Percentiles rank a stretch among this genome's conserved stretches.
phyloP scores from a whole-genome alignment of 2,329 filamentous ascomycete species.

The Fusarium haematococcum region DNA sequence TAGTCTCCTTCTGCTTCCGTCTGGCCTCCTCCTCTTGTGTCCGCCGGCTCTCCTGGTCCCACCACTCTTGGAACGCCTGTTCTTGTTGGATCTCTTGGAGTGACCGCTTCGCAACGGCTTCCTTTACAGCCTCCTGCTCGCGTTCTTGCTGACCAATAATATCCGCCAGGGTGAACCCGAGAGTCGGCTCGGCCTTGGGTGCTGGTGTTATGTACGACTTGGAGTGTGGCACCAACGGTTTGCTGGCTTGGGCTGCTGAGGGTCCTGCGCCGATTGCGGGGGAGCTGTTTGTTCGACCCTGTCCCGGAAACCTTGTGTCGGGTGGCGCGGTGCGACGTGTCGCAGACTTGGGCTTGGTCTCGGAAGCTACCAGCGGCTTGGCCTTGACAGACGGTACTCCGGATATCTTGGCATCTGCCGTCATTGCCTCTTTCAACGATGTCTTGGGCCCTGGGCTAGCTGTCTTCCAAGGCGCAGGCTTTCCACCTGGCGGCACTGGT shows the following conservation, averaged over 20 bases:
- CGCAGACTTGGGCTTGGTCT: slow-evolving; percentile 54
- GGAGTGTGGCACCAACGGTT: slow-evolving; percentile 68
- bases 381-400: slow-evolving; percentile 47
- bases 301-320: slow-evolving; percentile 72
- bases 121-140: slow-evolving; percentile 84
- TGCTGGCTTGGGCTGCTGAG: slow-evolving; percentile 48
- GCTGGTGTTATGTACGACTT: slow-evolving; percentile 69
- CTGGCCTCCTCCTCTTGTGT: slow-evolving; percentile 72
- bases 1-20: slow-evolving; percentile 50
- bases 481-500: slow-evolving; percentile 51
- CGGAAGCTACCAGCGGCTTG: slow-evolving; percentile 59
- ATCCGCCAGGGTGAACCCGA: slow-evolving; percentile 83
- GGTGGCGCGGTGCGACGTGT: slow-evolving; percentile 67
- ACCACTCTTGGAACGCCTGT: slow-evolving; percentile 97
- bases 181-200: slow-evolving; percentile 70
- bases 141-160: slow-evolving; percentile 89
- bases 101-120: slow-evolving; percentile 88
- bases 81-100: slow-evolving; percentile 96
- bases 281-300: slow-evolving; percentile 57
- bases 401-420: slow-evolving; percentile 44
- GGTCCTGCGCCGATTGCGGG: slow-evolving; percentile 43
- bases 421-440: slow-evolving; percentile 62
- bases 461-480: slow-evolving; percentile 74
- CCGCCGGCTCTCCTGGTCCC: slow-evolving; percentile 85
- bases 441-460: slow-evolving; percentile 61